A percentile compares a stretch with the other conserved stretches of the same genome.
Evolutionary conservation across 1,139 yeast species (phyloP).

Genomic region (Saccharomyces hybrid): DNA sequence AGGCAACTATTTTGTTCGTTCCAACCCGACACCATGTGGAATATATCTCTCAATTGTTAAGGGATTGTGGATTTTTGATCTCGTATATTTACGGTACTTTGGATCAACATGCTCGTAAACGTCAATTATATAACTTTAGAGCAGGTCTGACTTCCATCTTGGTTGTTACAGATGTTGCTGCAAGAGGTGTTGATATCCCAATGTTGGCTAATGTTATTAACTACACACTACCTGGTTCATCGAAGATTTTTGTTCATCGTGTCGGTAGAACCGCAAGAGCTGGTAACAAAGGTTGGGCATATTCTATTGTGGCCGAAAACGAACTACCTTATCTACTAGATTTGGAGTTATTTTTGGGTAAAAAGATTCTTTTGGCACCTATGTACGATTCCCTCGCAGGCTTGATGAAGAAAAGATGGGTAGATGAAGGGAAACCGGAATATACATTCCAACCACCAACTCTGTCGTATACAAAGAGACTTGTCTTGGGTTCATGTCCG

Average conservation of each 20-base stretch:
- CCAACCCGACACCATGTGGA: conserved; percentile 99
- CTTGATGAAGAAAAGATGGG: conserved; percentile 41
- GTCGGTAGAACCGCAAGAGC: conserved; percentile 99
- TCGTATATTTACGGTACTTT: conserved; percentile 91
- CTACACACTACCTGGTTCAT: conserved; percentile 82
- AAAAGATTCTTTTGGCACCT: conserved; percentile 62
- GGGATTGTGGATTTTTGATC: conserved; percentile 74
- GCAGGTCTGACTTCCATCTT: conserved; percentile 72
- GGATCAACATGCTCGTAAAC: conserved; percentile 90
- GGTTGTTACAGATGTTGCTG: conserved; percentile 98
- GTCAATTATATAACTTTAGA: conserved; percentile 79
- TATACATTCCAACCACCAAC: conserved; percentile 40
- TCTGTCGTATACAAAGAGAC: conserved; percentile 64
- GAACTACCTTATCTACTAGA: conserved; percentile 89
- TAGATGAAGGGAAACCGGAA: conserved; percentile 34
- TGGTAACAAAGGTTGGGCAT: conserved; percentile 97
- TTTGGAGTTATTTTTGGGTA: conserved; percentile 82
- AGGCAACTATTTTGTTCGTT: conserved; percentile 86
- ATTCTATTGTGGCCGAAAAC: conserved; percentile 73
- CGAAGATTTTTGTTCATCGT: conserved; percentile 90
- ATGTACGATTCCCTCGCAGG: conserved; percentile 60
- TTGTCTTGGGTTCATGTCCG: conserved; percentile 84
- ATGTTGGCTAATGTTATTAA: conserved; percentile 90
- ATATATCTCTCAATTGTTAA: conserved; percentile 63
- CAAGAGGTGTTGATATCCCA: conserved; percentile 99